Base-by-base conservation (phyloP, 2,329 filamentous ascomycete species). In the Taxawa tesnikishii region DNA sequence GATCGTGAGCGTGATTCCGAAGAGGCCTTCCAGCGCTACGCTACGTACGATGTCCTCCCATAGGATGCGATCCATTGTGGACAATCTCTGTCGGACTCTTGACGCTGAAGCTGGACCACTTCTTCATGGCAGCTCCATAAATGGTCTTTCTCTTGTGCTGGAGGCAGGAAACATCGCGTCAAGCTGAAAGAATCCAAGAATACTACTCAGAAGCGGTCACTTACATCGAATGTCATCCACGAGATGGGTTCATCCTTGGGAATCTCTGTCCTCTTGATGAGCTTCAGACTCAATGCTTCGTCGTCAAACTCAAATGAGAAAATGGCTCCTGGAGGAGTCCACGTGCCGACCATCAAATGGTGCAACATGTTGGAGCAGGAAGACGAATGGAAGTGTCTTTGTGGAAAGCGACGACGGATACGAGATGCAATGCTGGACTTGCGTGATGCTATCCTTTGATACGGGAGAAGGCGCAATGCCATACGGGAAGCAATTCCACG, bases 71-170 rank as follows among this genome's bases (percentile, higher is more conserved):
- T 27, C 67, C 67, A 53, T 79, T 70, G 44, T 90, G 83, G 28
- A 74, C 60, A 42, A 93, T 90, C 30, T 83, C 73, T 2, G 73
- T 77, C 3, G 83, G 80, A 44, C 72, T 78, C 46, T 77, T 72
- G 47, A 92, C 79, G 28, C 75, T 65, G 55, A 83, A 88, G 53
- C 79, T 85, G 30, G 79, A 79, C 83, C 83, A 93, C 55, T 85
- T 88, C 67, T 93, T 93, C 83, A 90, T 90, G 38, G 83, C 82
- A 3, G 84, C 78, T 47, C 84, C 84, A 55, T 93, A 93, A 38
- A 93, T 78, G 53, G 81, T 79, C 58, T 84, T 88, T 50, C 79
- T 81, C 39, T 70, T 63, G 58, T 92, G 83, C 78, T 88, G 50
- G n/a, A 29, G 19, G 8, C n/a, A 18, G 5, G 5, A 11, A 16